Conservation (phyloP, 73 alveolate genomes). For the Paramecium sexaurelia region DNA sequence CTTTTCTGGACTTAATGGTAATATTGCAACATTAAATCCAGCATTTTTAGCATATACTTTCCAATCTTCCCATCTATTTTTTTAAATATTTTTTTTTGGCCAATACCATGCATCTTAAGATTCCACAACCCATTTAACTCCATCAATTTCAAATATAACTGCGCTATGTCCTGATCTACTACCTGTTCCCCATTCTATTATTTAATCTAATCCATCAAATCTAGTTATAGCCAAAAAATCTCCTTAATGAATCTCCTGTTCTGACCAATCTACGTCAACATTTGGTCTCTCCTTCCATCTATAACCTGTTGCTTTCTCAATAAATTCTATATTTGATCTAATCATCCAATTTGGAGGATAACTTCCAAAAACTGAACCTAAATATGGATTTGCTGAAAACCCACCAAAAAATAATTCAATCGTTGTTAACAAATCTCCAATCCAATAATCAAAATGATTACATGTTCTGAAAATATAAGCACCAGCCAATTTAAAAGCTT, state of each 20-base stretch:
- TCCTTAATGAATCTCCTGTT: conserved; percentile 82
- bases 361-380: conserved; percentile 72
- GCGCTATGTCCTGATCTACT: conserved; percentile 90
- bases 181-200: conserved; percentile 96
- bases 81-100: conserved; percentile 90
- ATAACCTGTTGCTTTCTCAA: conserved; percentile 79
- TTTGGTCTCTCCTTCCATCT: conserved; percentile 79
- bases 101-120: conserved; percentile 96
- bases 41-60: conserved; percentile 90
- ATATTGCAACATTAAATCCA: conserved; percentile 91
- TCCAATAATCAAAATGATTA: conserved; percentile 55
- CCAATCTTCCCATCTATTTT: conserved; percentile 90
- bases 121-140: conserved; percentile 88
- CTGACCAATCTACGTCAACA: conserved; percentile 73
- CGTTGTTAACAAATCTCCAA: conserved; percentile 75
- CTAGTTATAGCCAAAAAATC: conserved; percentile 89
- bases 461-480: conserved; percentile 64
- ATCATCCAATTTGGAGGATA: conserved; percentile 85
- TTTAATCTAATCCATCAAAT: conserved; percentile 92
- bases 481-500: conserved; percentile 58
- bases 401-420: conserved; percentile 88
- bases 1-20: conserved; percentile 91
- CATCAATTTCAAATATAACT: conserved; percentile 82
- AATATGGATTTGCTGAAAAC: conserved; percentile 82
- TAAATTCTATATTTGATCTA: conserved; percentile 76